phyloP scores from a whole-genome alignment of 1,139 yeast species.

The Nakaseomyces bracarensis region DNA sequence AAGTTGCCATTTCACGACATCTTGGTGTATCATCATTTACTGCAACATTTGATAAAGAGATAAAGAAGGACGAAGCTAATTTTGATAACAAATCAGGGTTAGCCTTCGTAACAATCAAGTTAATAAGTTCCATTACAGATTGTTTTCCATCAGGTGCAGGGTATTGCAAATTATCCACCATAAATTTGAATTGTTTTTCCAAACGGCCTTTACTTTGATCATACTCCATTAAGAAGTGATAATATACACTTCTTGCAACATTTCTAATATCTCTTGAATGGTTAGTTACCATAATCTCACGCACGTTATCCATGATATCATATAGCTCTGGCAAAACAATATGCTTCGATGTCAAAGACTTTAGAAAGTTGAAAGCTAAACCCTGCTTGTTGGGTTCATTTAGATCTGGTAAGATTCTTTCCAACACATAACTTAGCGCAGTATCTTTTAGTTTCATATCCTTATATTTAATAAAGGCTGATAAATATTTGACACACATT shows the following conservation, averaged over 20 bases:
- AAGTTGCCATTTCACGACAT: slow-evolving; percentile 79
- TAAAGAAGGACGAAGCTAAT: slow-evolving; percentile 68
- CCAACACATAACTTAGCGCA: slow-evolving; percentile 66
- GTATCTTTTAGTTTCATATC: slow-evolving; percentile 60
- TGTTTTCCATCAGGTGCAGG: slow-evolving; percentile 83
- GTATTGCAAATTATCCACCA: slow-evolving; percentile 77
- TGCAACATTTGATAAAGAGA: slow-evolving; percentile 68
- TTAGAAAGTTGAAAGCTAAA: slow-evolving; percentile 74
- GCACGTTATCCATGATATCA: slow-evolving; percentile 75
- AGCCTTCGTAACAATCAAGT: slow-evolving; percentile 59
- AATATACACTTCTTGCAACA: slow-evolving; percentile 75
- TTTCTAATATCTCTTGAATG: slow-evolving; percentile 79
- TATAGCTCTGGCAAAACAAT: slow-evolving; percentile 81
- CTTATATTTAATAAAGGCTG: slow-evolving; percentile 65
- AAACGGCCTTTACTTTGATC: slow-evolving; percentile 87
- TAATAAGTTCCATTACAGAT: slow-evolving; percentile 83
- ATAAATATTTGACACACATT: slow-evolving; percentile 63
- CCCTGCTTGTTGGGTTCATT: slow-evolving; percentile 90
- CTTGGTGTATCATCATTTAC: slow-evolving; percentile 72
- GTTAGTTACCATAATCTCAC: slow-evolving; percentile 83
- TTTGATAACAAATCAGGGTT: slow-evolving; percentile 53
- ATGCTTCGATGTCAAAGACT: slow-evolving; percentile 64
- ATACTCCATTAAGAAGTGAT: slow-evolving; percentile 83
- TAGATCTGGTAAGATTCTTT: slow-evolving; percentile 76
- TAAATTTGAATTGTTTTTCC: slow-evolving; percentile 72